A percentile compares a stretch with the other conserved stretches of the same genome.
These are phyloP conservation scores for Xerocomus nothofagi DNA, from an alignment of 1,284 basidiomycete species.

Conservation along the genomic window DNA sequence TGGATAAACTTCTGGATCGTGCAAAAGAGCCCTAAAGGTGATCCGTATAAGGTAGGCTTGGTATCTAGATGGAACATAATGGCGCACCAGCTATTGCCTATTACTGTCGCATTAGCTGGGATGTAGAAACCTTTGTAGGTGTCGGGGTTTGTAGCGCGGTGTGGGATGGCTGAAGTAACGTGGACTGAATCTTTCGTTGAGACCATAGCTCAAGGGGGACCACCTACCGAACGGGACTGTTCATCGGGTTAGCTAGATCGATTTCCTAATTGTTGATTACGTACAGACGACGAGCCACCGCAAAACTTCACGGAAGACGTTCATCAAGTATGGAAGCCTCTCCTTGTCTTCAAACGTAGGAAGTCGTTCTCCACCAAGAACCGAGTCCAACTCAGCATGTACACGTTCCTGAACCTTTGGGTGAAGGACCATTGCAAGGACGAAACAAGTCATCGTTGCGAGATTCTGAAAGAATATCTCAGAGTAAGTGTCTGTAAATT, in stretches of 20 bases:
- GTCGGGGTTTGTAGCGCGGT: constrained; percentile 1
- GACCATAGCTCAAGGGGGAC: background rate
- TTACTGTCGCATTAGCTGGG: constrained; percentile 5
- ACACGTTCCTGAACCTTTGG: constrained; percentile 1
- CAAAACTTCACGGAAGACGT: constrained; percentile 5
- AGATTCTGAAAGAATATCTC: background rate
- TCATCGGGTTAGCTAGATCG: background rate
- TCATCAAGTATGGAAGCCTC: constrained; percentile 4
- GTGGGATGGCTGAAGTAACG: constrained; percentile 3
- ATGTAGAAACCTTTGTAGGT: constrained; percentile 7
- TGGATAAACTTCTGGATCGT: constrained; percentile 3
- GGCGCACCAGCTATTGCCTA: constrained; percentile 6
- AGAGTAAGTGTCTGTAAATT: background rate
- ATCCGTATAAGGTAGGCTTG: background rate
- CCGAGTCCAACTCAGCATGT: constrained; percentile 2
- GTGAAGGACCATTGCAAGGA: constrained; percentile 5
- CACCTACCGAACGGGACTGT: constrained; percentile 6
- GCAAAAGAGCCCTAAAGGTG: background rate
- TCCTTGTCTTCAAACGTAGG: constrained; percentile 8
- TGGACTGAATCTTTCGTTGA: background rate
- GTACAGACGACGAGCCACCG: constrained; percentile 7
- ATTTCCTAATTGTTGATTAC: background rate
- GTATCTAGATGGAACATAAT: background rate
- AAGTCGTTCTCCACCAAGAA: constrained; percentile 1
- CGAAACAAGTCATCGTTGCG: constrained; percentile 5